These are phyloP conservation scores for Lunasporangiospora selenospora DNA, from an alignment of 192 early-diverging fungal genomes.

Conservation along the genomic window DNA sequence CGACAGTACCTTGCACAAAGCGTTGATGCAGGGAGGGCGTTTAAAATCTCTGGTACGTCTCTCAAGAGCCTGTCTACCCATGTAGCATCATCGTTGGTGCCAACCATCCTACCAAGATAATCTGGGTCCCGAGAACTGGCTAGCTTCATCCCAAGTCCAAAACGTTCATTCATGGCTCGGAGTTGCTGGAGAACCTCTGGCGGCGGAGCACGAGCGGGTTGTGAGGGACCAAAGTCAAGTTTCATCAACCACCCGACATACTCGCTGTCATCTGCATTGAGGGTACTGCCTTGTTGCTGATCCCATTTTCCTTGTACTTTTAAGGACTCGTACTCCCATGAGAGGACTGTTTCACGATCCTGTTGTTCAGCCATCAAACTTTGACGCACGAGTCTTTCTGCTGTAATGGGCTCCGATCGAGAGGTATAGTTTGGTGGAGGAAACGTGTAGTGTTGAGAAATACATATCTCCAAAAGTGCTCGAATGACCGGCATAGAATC, in stretches of 20 bases:
- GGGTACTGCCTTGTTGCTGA: constrained; percentile 7
- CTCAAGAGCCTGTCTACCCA: constrained; percentile 36
- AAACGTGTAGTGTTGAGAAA: constrained; percentile 45
- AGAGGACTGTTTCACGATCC: constrained; percentile 28
- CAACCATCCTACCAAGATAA: constrained; percentile 41
- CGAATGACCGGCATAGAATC: constrained; percentile 47
- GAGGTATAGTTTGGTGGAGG: constrained; percentile 45
- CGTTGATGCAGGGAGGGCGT: constrained; percentile 39
- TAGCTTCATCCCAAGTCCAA: constrained; percentile 42
- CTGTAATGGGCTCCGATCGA: constrained; percentile 32
- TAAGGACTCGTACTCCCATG: constrained; percentile 28
- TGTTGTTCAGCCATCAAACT: constrained; percentile 27
- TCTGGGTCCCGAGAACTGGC: constrained; percentile 35
- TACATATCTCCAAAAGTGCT: constrained; percentile 30
- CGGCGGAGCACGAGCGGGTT: constrained; percentile 30
- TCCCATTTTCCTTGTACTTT: constrained; percentile 21
- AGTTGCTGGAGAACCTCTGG: constrained; percentile 31
- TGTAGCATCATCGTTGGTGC: constrained; percentile 33
- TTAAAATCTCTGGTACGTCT: constrained; percentile 42
- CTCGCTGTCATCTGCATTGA: constrained; percentile 19
- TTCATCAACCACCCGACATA: constrained; percentile 40
- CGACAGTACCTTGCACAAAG: constrained; percentile 39
- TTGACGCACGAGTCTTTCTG: constrained; percentile 27
- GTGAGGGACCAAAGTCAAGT: constrained; percentile 29
- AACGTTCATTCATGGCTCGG: constrained; percentile 29